Evolutionary conservation across 305 asterid species (phyloP).

Genomic region (Fraxinus greggii): DNA sequence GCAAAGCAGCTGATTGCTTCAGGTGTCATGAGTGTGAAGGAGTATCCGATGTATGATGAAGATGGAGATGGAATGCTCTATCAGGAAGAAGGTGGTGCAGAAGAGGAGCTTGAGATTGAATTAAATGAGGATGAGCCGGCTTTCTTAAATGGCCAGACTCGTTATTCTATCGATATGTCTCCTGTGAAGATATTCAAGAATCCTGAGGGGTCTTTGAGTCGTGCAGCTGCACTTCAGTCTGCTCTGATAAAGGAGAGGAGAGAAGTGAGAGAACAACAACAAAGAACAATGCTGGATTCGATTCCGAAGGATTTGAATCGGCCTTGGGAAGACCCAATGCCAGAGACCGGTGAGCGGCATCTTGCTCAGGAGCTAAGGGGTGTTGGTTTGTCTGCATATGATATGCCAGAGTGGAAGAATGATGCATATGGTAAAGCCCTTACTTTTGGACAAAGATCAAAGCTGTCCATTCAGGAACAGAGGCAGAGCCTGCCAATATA

Average conservation of each 20-base stretch:
- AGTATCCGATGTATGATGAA: conserved; percentile 73
- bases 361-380: conserved; percentile 94
- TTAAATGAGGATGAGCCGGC: conserved; percentile 92
- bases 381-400: conserved; percentile 92
- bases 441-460: conserved; percentile 87
- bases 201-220: conserved; percentile 89
- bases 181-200: conserved; percentile 90
- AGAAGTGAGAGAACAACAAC: conserved; percentile 88
- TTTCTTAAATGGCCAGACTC: conserved; percentile 83
- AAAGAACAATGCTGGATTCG: conserved; percentile 84
- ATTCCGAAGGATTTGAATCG: conserved; percentile 94
- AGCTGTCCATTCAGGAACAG: conserved; percentile 88
- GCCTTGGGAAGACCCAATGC: conserved; percentile 99
- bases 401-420: conserved; percentile 97
- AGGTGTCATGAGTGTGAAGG: conserved; percentile 78
- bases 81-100: conserved; percentile 89
- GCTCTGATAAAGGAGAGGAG: conserved; percentile 88
- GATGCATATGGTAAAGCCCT: conserved; percentile 85
- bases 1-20: conserved; percentile 85
- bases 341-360: conserved; percentile 96
- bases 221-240: conserved; percentile 94
- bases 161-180: conserved; percentile 75
- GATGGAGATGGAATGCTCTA: conserved; percentile 77
- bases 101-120: conserved; percentile 92
- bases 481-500: conserved; percentile 81